Conservation (phyloP, 805 yeast species). For the Teunomyces kruisii region DNA sequence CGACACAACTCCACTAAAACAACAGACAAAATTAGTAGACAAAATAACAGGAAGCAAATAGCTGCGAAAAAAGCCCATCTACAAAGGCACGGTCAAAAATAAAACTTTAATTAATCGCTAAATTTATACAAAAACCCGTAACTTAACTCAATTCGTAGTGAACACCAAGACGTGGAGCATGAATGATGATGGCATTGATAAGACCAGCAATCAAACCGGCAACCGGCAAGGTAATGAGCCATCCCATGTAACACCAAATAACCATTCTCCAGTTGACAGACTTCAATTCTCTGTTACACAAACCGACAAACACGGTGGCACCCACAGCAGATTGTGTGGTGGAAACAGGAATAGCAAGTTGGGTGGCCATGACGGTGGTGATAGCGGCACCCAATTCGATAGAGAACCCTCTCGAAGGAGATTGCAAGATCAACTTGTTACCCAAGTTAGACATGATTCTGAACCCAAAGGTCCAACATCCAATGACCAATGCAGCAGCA, state of each 20-base stretch:
- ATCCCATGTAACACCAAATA: conserved; percentile 66
- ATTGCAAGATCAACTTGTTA: conserved; percentile 70
- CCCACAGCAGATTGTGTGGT: conserved; percentile 81
- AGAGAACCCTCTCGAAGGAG: conserved; percentile 76
- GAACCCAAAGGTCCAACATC: conserved; percentile 72
- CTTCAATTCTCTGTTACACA: conserved; percentile 61
- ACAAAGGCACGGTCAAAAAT: neutral
- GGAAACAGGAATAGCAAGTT: conserved; percentile 67
- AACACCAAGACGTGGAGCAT: conserved; percentile 54
- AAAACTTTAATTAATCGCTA: neutral
- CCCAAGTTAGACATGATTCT: conserved; percentile 69
- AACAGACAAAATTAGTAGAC: too few species aligned
- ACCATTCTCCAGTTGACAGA: conserved; percentile 80
- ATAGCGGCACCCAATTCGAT: conserved; percentile 78
- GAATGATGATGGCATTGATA: conserved; percentile 58
- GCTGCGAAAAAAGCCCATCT: too few species aligned
- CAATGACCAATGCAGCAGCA: conserved; percentile 65
- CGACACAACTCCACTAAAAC: too few species aligned
- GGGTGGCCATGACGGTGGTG: conserved; percentile 74
- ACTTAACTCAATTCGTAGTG: conserved; percentile 15
- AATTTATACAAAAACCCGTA: neutral
- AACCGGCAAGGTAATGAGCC: conserved; percentile 71
- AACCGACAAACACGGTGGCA: conserved; percentile 73
- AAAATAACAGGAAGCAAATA: too few species aligned
- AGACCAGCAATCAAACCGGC: conserved; percentile 75